A percentile compares a stretch with the other conserved stretches of the same genome.
Conservation (phyloP, 2,329 filamentous ascomycete genomes). For the Penicillium sp. region DNA sequence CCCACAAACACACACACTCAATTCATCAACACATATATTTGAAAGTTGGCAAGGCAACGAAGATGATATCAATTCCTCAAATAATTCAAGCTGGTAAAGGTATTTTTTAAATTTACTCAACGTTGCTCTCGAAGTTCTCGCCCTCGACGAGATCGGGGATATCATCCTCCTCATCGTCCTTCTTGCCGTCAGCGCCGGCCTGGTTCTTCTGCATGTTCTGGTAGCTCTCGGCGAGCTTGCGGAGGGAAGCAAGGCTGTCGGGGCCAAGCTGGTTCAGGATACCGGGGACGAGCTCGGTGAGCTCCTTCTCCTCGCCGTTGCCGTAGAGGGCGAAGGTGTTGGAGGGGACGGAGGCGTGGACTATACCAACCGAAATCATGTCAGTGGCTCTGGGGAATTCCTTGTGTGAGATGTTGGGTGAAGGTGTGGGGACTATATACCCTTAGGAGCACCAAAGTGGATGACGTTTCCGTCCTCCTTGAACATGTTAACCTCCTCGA, state of each 20-base stretch:
- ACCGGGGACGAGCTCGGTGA: constrained; percentile 96
- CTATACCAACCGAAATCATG: too few species aligned
- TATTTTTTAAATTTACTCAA: too few species aligned
- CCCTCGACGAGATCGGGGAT: constrained; percentile 95
- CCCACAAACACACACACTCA: too few species aligned
- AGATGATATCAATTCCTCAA: too few species aligned
- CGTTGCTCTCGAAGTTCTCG: constrained; percentile 98
- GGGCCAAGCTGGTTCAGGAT: constrained; percentile 99
- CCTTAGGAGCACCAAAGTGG: too few species aligned
- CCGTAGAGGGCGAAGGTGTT: constrained; percentile 99
- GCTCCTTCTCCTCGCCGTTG: constrained; percentile 97
- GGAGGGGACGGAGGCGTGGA: constrained; percentile 90
- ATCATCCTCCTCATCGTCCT: constrained; percentile 70
- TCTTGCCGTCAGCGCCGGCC: constrained; percentile 64
- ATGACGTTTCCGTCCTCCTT: constrained; percentile 99
- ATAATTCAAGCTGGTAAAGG: too few species aligned
- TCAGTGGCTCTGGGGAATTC: not conserved
- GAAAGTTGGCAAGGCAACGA: too few species aligned
- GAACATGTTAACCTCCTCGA: constrained; percentile 99
- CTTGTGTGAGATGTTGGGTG: too few species aligned
- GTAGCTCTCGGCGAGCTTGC: constrained; percentile 98
- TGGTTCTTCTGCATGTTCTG: constrained; percentile 96
- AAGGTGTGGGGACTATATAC: constrained; percentile 54
- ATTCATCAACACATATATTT: too few species aligned
- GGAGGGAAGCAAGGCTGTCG: constrained; percentile 91